Conservation (phyloP, 2,329 filamentous ascomycete species). For the Aspergillus sp. region DNA sequence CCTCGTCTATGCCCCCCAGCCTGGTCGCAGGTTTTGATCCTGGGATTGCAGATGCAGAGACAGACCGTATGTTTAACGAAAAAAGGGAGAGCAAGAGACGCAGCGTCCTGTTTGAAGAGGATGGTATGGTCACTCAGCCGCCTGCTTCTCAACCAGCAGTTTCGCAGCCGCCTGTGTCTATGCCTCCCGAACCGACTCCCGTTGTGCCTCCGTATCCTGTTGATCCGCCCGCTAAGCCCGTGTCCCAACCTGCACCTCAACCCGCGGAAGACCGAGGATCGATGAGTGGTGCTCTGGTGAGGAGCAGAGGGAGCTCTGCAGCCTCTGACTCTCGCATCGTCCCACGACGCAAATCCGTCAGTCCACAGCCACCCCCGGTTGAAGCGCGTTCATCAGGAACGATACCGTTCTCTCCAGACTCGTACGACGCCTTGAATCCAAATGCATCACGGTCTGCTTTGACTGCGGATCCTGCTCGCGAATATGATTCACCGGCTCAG, state of each 20-base stretch:
- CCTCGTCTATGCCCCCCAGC: conserved; percentile 32
- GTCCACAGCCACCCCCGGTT: conserved; percentile 45
- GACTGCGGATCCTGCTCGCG: conserved; percentile 25
- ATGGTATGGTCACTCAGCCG: conserved; percentile 18
- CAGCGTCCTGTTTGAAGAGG: conserved; percentile 21
- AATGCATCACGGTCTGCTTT: conserved; percentile 27
- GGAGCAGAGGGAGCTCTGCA: conserved; percentile 23
- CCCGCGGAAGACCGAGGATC: conserved; percentile 1
- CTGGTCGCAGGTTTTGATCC: conserved; percentile 38
- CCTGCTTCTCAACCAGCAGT: conserved; percentile 10
- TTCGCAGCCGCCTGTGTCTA: conserved; percentile 1
- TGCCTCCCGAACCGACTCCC: background rate
- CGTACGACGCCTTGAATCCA: conserved; percentile 55
- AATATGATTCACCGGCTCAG: conserved; percentile 34
- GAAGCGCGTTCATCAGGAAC: conserved; percentile 36
- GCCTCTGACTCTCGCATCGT: conserved; percentile 34
- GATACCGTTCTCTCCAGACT: conserved; percentile 56
- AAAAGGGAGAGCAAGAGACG: conserved; percentile 19
- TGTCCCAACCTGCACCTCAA: background rate
- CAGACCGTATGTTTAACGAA: conserved; percentile 23
- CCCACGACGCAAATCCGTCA: conserved; percentile 53
- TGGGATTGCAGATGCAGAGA: conserved; percentile 21
- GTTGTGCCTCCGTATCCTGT: conserved; percentile 22
- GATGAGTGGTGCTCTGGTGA: conserved; percentile 19
- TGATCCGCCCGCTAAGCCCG: conserved; percentile 14